phyloP scores from a whole-genome alignment of 1,139 yeast genomes.

The Debaryomyces coudertii region DNA sequence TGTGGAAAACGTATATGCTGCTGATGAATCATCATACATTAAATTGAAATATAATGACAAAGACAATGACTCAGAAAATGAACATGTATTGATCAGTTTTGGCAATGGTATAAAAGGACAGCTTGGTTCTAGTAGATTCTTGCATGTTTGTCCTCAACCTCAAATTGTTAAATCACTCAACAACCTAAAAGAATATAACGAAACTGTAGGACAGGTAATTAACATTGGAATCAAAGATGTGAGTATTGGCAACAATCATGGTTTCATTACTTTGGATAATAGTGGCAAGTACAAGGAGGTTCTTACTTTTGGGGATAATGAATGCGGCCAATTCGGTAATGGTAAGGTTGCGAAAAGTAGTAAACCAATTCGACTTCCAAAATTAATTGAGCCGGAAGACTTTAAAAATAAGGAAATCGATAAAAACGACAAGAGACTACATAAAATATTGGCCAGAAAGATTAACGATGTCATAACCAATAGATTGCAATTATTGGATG shows the following conservation, averaged over 20 bases:
- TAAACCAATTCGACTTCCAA: slow-evolving; percentile 58
- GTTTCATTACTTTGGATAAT: slow-evolving; percentile 60
- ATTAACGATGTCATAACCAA: slow-evolving; percentile 41
- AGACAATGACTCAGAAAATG: slow-evolving; percentile 23
- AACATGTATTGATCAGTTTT: slow-evolving; percentile 55
- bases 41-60: slow-evolving; percentile 28
- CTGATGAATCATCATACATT: slow-evolving; percentile 68
- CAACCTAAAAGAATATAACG: slow-evolving; percentile 48
- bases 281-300: slow-evolving; percentile 54
- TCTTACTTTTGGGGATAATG: slow-evolving; percentile 82
- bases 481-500: slow-evolving; percentile 49
- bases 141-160: slow-evolving; percentile 76
- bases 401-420: slow-evolving; percentile 17
- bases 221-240: slow-evolving; percentile 54
- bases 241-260: slow-evolving; percentile 68
- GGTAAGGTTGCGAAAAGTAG: slow-evolving; percentile 67
- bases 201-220: slow-evolving; percentile 29
- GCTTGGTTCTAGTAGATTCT: slow-evolving; percentile 74
- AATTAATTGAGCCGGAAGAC: slow-evolving; percentile 59
- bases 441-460: slow-evolving; percentile 29
- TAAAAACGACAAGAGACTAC: slow-evolving; percentile 14
- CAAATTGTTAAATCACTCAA: slow-evolving; percentile 56
- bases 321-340: slow-evolving; percentile 80
- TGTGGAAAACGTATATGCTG: slow-evolving; percentile 61
- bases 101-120: slow-evolving; percentile 92